Base-by-base conservation (phyloP, 2,329 filamentous ascomycete species). In the Colletotrichum musae region DNA sequence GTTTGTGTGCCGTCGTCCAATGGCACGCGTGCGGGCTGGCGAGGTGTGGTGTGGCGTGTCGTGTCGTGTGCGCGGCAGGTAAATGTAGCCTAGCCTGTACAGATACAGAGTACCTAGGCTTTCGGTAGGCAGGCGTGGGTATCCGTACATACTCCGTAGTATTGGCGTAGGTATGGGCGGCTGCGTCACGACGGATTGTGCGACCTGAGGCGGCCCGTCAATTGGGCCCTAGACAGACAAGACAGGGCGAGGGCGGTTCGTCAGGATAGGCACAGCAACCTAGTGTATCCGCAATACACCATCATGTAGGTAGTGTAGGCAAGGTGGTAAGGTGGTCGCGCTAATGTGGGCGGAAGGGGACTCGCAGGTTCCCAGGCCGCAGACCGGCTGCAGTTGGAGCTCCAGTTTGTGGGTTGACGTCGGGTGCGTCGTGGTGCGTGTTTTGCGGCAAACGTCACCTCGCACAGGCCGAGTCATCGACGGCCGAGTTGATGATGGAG, bases 301-400 rank as follows among this genome's bases (percentile, higher is more conserved):
- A 4, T 24, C 32, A 36, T 7, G 7, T 36, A 9, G 32, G 7
- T 36, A 36, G 28, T 32, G 32, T 36, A 36, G 10, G 32, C 10
- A 36, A 36, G 32, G 32, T 36, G 32, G 32, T 36, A 36, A 36
- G 32, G 32, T 36, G 32, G 32, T 36, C 24, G 66, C 66, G 66
- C 66, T 69, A 69, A 69, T 69, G 66, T 69, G 66, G 61, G 56
- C 48, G 16, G 43, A 69, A 62, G 62, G 41, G 16, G 16, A 15
- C 41, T 43, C 24, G 61, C 66, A 69, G 62, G 32, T 62, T 60
- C 36, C 24, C 53, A 68, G 54, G 47, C 52, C 60, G 52, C 65
- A 64, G 59, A 62, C 48, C 39, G n/a, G 53, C 60, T 64, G 60
- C 54, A 65, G 62, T 56, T 58, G 21, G n/a, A 28, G 28, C 56